Conservation (phyloP, 345 rosid genomes). For the Sisymbrium altissimum region DNA sequence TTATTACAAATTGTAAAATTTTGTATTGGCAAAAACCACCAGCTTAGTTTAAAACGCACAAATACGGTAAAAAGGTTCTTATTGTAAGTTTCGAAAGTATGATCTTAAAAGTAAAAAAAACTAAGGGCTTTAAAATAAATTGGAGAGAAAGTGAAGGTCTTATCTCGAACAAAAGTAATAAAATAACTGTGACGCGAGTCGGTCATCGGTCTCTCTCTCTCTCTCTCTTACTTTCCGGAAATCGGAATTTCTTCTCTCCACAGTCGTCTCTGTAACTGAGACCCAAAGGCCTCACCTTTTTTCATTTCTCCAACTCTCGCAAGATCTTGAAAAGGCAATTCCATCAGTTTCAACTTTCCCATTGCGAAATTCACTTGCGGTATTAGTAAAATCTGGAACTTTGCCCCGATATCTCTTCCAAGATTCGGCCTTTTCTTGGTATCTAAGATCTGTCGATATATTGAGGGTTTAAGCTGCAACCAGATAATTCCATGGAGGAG, state of each 20-base stretch:
- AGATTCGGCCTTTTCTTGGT: neutral
- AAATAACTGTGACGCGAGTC: neutral
- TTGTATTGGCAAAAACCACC: neutral
- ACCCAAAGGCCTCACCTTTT: constrained; percentile 11
- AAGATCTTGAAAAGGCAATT: constrained; percentile 9
- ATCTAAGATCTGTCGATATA: neutral
- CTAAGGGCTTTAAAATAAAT: neutral
- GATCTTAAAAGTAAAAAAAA: neutral
- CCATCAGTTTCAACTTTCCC: neutral
- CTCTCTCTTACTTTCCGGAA: neutral
- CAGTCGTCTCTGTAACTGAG: constrained; percentile 23
- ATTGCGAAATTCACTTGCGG: neutral
- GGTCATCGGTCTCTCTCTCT: neutral
- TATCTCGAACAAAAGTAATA: neutral
- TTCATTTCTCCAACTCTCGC: neutral
- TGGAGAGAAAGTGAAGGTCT: neutral
- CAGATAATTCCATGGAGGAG: constrained; percentile 18
- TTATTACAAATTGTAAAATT: neutral
- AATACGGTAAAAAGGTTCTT: neutral
- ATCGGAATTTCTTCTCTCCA: neutral
- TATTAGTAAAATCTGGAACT: neutral
- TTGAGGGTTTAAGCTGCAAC: neutral
- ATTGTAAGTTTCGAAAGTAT: neutral
- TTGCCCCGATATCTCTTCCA: neutral
- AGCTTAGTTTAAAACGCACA: neutral